Evolutionary conservation across 805 yeast genomes (phyloP).

Genomic region (Kodamaea restingae): DNA sequence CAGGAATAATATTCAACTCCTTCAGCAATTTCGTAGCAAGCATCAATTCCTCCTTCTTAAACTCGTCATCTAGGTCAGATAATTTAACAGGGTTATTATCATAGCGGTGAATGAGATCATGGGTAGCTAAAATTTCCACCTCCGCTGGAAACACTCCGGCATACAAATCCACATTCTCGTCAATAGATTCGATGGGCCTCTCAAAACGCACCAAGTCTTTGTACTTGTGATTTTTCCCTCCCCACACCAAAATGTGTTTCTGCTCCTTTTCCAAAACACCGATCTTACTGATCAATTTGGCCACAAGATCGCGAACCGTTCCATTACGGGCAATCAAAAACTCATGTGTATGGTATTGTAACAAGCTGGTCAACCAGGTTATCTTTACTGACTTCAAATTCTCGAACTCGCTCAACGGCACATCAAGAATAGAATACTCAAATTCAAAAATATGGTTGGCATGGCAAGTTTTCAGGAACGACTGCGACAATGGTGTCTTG

Average conservation of each 20-base stretch:
- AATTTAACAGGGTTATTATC: conserved; percentile 17
- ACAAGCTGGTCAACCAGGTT: conserved; percentile 66
- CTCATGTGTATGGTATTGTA: conserved; percentile 65
- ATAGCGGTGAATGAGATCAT: conserved; percentile 31
- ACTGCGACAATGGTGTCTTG: conserved; percentile 32
- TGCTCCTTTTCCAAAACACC: conserved; percentile 46
- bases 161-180: conserved; percentile 33
- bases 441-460: conserved; percentile 45
- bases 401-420: conserved; percentile 74
- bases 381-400: conserved; percentile 62
- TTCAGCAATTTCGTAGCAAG: conserved; percentile 21
- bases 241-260: conserved; percentile 54
- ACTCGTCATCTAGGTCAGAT: conserved; percentile 24
- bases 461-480: conserved; percentile 41
- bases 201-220: conserved; percentile 37
- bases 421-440: conserved; percentile 72
- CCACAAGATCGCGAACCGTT: conserved; percentile 51
- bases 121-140: conserved; percentile 33
- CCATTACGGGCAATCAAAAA: conserved; percentile 64
- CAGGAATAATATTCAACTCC: conserved; percentile 51
- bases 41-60: conserved; percentile 21
- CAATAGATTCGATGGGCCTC: conserved; percentile 29
- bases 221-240: conserved; percentile 40
- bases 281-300: conserved; percentile 53
- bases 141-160: conserved; percentile 43